A percentile compares a stretch with the other conserved stretches of the same genome.
These are phyloP conservation scores for Pinus tabuliformis DNA, from an alignment of 75 land plant genomes.

Conservation along the genomic window DNA sequence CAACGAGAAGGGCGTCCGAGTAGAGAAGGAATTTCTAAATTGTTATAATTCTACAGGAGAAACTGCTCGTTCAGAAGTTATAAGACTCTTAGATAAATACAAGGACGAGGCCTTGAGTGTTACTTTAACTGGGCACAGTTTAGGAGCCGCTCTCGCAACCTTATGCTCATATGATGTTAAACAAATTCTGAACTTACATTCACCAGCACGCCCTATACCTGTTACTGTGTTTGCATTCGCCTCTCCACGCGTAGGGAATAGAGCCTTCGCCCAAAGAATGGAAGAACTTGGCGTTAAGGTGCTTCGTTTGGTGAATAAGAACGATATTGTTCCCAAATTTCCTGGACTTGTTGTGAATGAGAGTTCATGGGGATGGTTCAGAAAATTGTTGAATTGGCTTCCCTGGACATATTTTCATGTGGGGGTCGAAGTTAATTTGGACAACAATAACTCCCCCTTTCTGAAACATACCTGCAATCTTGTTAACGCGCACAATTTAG, in stretches of 20 bases:
- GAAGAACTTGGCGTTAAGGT: constrained; percentile 69
- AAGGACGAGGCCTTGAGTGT: constrained; percentile 55
- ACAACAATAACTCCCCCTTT: constrained; percentile 32
- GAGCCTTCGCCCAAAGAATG: constrained; percentile 37
- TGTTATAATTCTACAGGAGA: neutral
- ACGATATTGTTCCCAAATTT: constrained; percentile 59
- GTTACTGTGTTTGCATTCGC: constrained; percentile 61
- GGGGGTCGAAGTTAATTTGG: constrained; percentile 40
- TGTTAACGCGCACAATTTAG: constrained; percentile 44
- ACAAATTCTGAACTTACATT: constrained; percentile 30
- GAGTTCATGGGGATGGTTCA: constrained; percentile 22
- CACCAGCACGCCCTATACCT: constrained; percentile 23
- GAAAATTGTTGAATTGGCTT: constrained; percentile 9
- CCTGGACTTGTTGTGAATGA: constrained; percentile 65
- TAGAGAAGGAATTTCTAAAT: neutral
- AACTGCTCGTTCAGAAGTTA: constrained; percentile 21
- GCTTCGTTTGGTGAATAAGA: constrained; percentile 55
- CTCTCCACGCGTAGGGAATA: constrained; percentile 73
- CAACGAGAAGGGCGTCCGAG: neutral
- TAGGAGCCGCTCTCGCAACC: constrained; percentile 63
- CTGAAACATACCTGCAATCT: constrained; percentile 20
- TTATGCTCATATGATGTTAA: constrained; percentile 68
- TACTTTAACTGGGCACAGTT: constrained; percentile 69
- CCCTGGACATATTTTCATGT: constrained; percentile 59
- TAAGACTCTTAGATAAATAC: constrained; percentile 32